Percentiles rank a stretch among this genome's conserved stretches.
Conservation (phyloP, 495 filamentous ascomycete species). For the Cercophora newfieldiana region DNA sequence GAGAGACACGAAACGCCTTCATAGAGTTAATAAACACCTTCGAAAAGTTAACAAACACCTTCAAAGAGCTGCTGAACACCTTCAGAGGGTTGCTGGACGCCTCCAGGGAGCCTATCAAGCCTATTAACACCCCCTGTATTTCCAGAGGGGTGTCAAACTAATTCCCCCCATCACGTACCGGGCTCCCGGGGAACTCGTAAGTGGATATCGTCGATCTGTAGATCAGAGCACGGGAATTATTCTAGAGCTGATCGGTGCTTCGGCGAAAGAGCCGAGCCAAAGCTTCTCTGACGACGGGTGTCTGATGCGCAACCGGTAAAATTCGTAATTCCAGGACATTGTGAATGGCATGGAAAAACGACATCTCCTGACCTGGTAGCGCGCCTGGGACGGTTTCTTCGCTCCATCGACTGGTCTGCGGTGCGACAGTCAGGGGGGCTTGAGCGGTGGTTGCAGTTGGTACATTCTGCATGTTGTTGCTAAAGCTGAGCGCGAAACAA, state of each 20-base stretch:
- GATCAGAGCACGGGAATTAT: neutral
- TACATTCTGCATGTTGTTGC: neutral
- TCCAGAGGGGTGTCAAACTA: no score
- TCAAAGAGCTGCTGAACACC: no score
- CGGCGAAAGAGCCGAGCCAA: neutral
- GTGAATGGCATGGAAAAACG: neutral
- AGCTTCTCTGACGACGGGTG: conserved; percentile 9
- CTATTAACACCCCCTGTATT: no score
- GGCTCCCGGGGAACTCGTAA: neutral
- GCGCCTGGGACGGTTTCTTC: neutral
- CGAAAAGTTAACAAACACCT: no score
- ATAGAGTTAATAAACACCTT: no score
- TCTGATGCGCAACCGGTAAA: conserved; percentile 4
- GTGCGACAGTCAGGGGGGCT: neutral
- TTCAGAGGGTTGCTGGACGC: no score
- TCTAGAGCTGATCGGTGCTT: neutral
- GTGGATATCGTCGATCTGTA: neutral
- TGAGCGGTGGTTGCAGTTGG: neutral
- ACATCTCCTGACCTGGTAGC: neutral
- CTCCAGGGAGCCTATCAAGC: no score
- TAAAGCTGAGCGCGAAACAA: neutral
- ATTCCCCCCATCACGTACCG: no score
- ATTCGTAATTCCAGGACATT: neutral
- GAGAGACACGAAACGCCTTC: no score
- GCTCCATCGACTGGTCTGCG: neutral